These are phyloP conservation scores for Hypoxylon lienhwacheense DNA, from an alignment of 495 filamentous ascomycete genomes.

Conservation along the genomic window DNA sequence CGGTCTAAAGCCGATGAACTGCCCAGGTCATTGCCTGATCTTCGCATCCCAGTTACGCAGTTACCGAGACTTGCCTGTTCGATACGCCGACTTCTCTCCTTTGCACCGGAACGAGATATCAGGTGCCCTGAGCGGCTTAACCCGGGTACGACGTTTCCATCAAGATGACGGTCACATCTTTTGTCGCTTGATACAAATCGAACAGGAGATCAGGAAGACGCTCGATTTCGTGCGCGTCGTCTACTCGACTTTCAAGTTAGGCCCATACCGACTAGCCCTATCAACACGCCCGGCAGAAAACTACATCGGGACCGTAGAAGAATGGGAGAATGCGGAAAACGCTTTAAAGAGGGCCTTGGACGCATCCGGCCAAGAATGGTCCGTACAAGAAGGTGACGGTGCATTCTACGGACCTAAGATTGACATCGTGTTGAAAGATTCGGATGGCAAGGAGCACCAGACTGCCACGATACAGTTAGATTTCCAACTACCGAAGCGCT, in stretches of 20 bases:
- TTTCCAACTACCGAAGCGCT: slow-evolving; percentile 87
- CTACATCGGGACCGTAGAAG: slow-evolving; percentile 74
- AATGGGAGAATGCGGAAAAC: slow-evolving; percentile 81
- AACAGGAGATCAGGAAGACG: slow-evolving; percentile 75
- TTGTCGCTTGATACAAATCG: slow-evolving; percentile 80
- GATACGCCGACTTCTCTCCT: slow-evolving; percentile 91
- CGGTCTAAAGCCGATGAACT: slow-evolving; percentile 96
- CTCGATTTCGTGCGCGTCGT: slow-evolving; percentile 78
- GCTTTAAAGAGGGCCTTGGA: slow-evolving; percentile 72
- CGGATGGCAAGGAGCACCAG: slow-evolving; percentile 86
- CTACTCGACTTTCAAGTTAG: slow-evolving; percentile 74
- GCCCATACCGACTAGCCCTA: slow-evolving; percentile 72
- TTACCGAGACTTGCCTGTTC: slow-evolving; percentile 81
- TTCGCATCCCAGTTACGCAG: slow-evolving; percentile 71
- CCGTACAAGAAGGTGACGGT: slow-evolving; percentile 77
- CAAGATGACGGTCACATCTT: slow-evolving; percentile 97
- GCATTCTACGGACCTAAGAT: slow-evolving; percentile 97
- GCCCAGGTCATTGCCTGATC: slow-evolving; percentile 89
- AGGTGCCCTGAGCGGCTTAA: slow-evolving; percentile 82
- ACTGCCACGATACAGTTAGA: slow-evolving; percentile 92
- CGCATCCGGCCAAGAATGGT: slow-evolving; percentile 66
- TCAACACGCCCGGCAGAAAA: slow-evolving; percentile 77
- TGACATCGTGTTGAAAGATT: slow-evolving; percentile 81
- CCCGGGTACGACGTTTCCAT: slow-evolving; percentile 88
- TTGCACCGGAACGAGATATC: slow-evolving; percentile 90